A percentile compares a stretch with the other conserved stretches of the same genome.
Conservation (phyloP, 1,139 yeast species). For the Scheffersomyces lignicola region DNA sequence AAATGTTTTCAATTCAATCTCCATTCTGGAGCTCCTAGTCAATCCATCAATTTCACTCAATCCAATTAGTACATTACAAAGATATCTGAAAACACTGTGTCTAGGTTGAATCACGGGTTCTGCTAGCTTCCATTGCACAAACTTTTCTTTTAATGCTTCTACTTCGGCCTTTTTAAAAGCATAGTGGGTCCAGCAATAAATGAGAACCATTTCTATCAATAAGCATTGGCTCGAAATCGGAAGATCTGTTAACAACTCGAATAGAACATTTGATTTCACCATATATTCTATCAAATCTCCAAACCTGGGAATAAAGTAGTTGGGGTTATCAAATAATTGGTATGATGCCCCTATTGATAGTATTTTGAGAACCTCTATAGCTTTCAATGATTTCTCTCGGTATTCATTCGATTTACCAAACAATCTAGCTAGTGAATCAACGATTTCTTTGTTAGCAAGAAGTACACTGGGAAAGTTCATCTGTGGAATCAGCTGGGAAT, state of each 20-base stretch:
- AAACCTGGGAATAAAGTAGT: conserved; percentile 31
- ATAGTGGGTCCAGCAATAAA: conserved; percentile 43
- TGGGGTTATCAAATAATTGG: conserved; percentile 23
- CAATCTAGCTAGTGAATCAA: no score
- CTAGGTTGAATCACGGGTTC: conserved; percentile 28
- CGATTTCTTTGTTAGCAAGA: conserved; percentile 11
- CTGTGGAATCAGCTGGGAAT: not conserved
- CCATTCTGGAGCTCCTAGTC: conserved; percentile 12
- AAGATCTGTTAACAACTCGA: conserved; percentile 18
- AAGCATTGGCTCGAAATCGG: conserved; percentile 16
- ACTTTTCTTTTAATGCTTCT: conserved; percentile 11
- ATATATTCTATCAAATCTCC: conserved; percentile 34
- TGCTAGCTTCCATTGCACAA: conserved; percentile 21
- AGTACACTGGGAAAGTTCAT: conserved; percentile 6
- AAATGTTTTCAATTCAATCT: conserved; percentile 26
- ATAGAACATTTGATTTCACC: conserved; percentile 29
- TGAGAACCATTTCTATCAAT: conserved; percentile 31
- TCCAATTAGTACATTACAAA: conserved; percentile 36
- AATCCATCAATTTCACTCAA: conserved; percentile 18
- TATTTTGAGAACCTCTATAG: conserved; percentile 15
- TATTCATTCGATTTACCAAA: no score
- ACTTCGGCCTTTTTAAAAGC: conserved; percentile 10
- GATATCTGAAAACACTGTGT: conserved; percentile 28
- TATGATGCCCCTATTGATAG: conserved; percentile 14
- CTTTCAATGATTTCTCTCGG: conserved; percentile 5